Conservation (phyloP, 2,329 filamentous ascomycete species). For the Claviceps digitariae region DNA sequence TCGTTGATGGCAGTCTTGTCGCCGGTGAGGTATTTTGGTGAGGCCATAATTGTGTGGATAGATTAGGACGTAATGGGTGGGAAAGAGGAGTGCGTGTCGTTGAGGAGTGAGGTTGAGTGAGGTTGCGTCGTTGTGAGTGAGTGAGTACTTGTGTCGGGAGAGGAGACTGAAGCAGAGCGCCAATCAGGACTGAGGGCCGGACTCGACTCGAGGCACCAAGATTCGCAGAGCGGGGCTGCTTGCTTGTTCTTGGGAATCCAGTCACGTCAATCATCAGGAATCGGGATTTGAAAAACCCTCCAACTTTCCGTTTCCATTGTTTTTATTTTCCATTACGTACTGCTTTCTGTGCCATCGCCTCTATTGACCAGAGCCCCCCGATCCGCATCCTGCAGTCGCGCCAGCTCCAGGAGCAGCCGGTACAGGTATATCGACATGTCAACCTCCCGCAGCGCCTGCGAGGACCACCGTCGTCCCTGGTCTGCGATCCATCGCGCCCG, state of each 20-base stretch:
- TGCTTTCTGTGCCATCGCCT: not conserved
- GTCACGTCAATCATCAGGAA: no score
- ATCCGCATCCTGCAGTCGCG: constrained; percentile 23
- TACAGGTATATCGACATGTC: constrained; percentile 50
- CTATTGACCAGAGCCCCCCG: not conserved
- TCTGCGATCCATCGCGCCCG: constrained; percentile 38
- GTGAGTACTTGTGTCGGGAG: no score
- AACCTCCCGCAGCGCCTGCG: constrained; percentile 37
- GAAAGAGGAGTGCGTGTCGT: not conserved
- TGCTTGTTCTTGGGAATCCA: no score
- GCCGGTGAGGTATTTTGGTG: constrained; percentile 59
- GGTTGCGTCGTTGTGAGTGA: no score
- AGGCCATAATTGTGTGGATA: constrained; percentile 10
- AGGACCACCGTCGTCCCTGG: constrained; percentile 40
- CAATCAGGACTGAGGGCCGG: not conserved
- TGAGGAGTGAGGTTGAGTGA: not conserved
- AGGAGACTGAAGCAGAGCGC: no score
- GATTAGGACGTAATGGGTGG: not conserved
- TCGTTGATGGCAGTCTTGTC: constrained; percentile 62
- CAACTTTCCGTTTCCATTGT: no score
- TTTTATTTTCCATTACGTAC: no score
- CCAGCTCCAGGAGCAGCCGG: constrained; percentile 44
- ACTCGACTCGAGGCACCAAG: not conserved
- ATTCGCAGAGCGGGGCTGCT: not conserved
- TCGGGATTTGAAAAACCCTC: no score